Conservation (phyloP, 2,329 filamentous ascomycete species). For the Fusarium sp. region DNA sequence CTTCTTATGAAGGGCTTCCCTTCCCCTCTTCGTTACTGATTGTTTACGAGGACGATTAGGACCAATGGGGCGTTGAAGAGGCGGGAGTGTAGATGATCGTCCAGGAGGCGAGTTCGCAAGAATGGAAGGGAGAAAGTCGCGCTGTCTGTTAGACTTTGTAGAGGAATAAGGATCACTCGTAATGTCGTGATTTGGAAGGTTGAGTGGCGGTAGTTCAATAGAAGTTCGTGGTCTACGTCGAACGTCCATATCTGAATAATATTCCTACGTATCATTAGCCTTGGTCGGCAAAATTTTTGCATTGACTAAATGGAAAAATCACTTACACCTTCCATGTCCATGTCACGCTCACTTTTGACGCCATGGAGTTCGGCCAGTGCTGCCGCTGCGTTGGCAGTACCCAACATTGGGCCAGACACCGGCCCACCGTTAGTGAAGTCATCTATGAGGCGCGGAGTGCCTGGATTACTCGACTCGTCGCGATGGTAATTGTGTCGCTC, state of each 20-base stretch:
- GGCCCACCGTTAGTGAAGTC: slow-evolving; percentile 67
- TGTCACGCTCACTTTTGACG: slow-evolving; percentile 79
- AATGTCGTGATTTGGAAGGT: slow-evolving; percentile 66
- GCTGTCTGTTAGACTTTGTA: slow-evolving; percentile 68
- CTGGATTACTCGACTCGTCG: slow-evolving; percentile 74
- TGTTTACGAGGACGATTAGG: slow-evolving; percentile 82
- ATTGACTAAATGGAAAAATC: slow-evolving; percentile 44
- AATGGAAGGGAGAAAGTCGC: slow-evolving; percentile 85
- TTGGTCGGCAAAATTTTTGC: slow-evolving; percentile 17
- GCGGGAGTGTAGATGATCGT: slow-evolving; percentile 87
- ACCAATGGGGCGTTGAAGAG: slow-evolving; percentile 79
- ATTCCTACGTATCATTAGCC: slow-evolving; percentile 60
- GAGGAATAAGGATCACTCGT: slow-evolving; percentile 79
- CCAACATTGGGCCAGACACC: slow-evolving; percentile 56
- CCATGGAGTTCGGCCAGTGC: slow-evolving; percentile 85
- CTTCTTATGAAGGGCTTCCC: slow-evolving; percentile 82
- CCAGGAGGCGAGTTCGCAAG: slow-evolving; percentile 84
- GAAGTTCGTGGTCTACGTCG: slow-evolving; percentile 72
- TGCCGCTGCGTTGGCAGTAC: slow-evolving; percentile 79
- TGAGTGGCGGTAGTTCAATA: slow-evolving; percentile 78
- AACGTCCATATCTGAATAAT: slow-evolving; percentile 76
- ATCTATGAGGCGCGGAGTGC: slow-evolving; percentile 75
- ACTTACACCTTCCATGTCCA: slow-evolving; percentile 81
- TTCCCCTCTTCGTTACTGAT: slow-evolving; percentile 82
- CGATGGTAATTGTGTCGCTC: slow-evolving; percentile 70